Conservation (phyloP, 306 rosid genomes). For the Malus sylvestris region DNA sequence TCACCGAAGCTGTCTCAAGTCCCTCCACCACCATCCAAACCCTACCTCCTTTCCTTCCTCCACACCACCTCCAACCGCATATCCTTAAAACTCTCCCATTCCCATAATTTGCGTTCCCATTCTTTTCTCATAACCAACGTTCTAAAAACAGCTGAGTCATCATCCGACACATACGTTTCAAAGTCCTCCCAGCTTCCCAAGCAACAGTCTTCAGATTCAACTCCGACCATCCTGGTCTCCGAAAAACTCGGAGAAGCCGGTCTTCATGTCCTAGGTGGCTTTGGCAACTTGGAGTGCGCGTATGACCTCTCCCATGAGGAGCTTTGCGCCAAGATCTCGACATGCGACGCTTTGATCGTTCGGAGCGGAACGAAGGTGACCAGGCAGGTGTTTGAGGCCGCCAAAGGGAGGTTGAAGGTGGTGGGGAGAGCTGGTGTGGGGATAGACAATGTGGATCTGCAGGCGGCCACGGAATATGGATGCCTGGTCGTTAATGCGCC, state of each 20-base stretch:
- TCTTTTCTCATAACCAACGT: conserved; percentile 20
- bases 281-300: conserved; percentile 60
- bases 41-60: conserved; percentile 38
- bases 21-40: conserved; percentile 11
- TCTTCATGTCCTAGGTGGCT: conserved; percentile 39
- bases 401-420: conserved; percentile 67
- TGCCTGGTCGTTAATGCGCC: conserved; percentile 89
- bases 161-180: not conserved
- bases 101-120: not conserved
- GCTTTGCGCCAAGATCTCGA: conserved; percentile 58
- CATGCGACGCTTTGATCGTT: conserved; percentile 71
- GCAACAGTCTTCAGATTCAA: not conserved
- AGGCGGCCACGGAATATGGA: conserved; percentile 83
- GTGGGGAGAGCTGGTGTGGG: conserved; percentile 97
- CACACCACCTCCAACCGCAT: conserved; percentile 14
- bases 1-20: conserved; percentile 3
- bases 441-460: conserved; percentile 89
- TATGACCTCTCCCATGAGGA: conserved; percentile 52
- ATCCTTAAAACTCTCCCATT: conserved; percentile 16
- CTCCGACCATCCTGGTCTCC: conserved; percentile 59
- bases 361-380: conserved; percentile 81
- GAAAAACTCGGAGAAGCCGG: conserved; percentile 90
- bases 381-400: conserved; percentile 58
- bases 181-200: conserved; percentile 5
- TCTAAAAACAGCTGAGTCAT: conserved; percentile 24